These are phyloP conservation scores for Xylariaceae sp. DNA, from an alignment of 2,329 filamentous ascomycete species.

Conservation along the genomic window DNA sequence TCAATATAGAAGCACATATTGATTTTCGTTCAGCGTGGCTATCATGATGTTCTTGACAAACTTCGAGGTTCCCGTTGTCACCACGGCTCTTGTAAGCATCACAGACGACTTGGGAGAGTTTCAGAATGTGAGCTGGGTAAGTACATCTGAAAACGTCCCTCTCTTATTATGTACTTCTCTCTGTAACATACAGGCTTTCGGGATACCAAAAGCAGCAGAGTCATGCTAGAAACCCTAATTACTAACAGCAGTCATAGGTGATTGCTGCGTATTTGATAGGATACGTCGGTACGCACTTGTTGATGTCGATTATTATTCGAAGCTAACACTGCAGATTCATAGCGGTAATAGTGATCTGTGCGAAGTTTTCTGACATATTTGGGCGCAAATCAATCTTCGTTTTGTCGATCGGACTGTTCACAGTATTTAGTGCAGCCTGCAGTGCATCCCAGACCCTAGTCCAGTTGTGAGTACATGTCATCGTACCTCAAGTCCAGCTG, in stretches of 20 bases:
- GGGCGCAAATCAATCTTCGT: constrained; percentile 53
- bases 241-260: no score
- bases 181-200: no score
- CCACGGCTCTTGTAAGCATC: constrained; percentile 19
- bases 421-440: constrained; percentile 63
- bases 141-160: no score
- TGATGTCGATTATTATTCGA: no score
- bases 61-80: constrained; percentile 19
- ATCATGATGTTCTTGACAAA: constrained; percentile 21
- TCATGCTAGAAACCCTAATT: no score
- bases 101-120: constrained; percentile 16
- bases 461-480: constrained; percentile 52
- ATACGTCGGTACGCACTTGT: constrained; percentile 15
- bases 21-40: no score
- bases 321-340: no score
- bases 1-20: no score
- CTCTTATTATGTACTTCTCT: no score
- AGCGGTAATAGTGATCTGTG: constrained; percentile 49
- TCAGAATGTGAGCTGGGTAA: constrained; percentile 1
- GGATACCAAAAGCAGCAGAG: no score
- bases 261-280: constrained; percentile 21
- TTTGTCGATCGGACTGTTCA: constrained; percentile 62
- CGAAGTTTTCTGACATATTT: constrained; percentile 69
- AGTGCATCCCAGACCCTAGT: constrained; percentile 63
- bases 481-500: background rate